Percentiles rank a stretch among this genome's conserved stretches.
Evolutionary conservation across 345 rosid species (phyloP).

Genomic region (Combretum micranthum): DNA sequence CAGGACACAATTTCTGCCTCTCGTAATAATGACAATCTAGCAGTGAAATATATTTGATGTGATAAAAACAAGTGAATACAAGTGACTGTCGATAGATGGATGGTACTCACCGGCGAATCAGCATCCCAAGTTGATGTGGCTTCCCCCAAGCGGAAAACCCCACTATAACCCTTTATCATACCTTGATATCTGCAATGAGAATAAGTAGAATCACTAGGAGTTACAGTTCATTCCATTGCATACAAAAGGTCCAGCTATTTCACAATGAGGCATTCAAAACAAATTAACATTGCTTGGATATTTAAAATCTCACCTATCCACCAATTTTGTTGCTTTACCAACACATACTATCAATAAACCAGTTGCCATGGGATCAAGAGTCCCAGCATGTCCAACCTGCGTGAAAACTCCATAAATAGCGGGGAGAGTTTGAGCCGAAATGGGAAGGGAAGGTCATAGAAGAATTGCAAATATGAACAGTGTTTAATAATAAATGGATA

Average conservation of each 20-base stretch:
- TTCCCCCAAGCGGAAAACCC: constrained; percentile 94
- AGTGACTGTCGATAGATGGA: not conserved
- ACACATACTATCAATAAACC: constrained; percentile 87
- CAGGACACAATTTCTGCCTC: too few species aligned
- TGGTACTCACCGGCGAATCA: constrained; percentile 74
- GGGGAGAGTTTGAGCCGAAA: not conserved
- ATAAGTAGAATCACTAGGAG: not conserved
- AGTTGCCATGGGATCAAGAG: constrained; percentile 99
- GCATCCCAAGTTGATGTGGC: constrained; percentile 97
- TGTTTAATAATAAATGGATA: constrained; percentile 8
- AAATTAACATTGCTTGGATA: constrained; percentile 4
- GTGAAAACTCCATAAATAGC: constrained; percentile 7
- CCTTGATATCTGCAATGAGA: constrained; percentile 70
- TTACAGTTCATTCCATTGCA: too few species aligned
- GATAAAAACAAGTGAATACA: not conserved
- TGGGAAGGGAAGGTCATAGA: not conserved
- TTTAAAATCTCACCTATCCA: constrained; percentile 50
- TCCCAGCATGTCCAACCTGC: constrained; percentile 98
- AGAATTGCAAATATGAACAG: not conserved
- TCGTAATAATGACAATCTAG: too few species aligned
- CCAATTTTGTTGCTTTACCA: constrained; percentile 89
- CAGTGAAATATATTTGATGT: too few species aligned
- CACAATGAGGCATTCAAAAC: too few species aligned
- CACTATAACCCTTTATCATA: constrained; percentile 85
- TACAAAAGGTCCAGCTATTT: too few species aligned